Conservation (phyloP, 2,329 filamentous ascomycete species). For the Fusarium redolens region DNA sequence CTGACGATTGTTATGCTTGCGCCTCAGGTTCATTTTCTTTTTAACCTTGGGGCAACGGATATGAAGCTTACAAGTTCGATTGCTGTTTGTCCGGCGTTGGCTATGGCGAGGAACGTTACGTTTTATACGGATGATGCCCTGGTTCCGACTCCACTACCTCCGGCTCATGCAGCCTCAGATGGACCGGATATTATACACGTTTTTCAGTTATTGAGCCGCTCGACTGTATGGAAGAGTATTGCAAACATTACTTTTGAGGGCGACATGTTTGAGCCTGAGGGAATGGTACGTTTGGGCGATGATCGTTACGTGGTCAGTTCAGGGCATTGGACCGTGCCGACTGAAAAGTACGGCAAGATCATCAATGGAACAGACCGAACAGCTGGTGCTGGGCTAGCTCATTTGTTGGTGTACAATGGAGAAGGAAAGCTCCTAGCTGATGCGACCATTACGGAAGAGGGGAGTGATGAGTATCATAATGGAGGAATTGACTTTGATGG, state of each 20-base stretch:
- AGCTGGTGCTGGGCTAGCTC: slow-evolving; percentile 57
- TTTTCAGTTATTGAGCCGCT: slow-evolving; percentile 51
- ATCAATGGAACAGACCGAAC: slow-evolving; percentile 64
- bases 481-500: slow-evolving; percentile 63
- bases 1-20: slow-evolving; percentile 32
- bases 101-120: slow-evolving; percentile 49
- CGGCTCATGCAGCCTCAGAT: slow-evolving; percentile 50
- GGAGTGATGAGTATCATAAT: slow-evolving; percentile 57
- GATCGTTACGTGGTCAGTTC: slow-evolving; percentile 59
- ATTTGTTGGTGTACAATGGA: slow-evolving; percentile 58
- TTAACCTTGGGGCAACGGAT: slow-evolving; percentile 11
- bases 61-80: slow-evolving; percentile 35
- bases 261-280: slow-evolving; percentile 61
- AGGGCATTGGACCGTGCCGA: slow-evolving; percentile 56
- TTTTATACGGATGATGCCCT: slow-evolving; percentile 46
- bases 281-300: slow-evolving; percentile 56
- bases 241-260: slow-evolving; percentile 57
- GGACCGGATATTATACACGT: slow-evolving; percentile 52
- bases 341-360: slow-evolving; percentile 55
- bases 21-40: slow-evolving; percentile 18
- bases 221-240: slow-evolving; percentile 56
- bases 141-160: slow-evolving; percentile 50
- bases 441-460: slow-evolving; percentile 54
- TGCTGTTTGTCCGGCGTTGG: slow-evolving; percentile 32
- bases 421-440: slow-evolving; percentile 57